phyloP scores from a whole-genome alignment of 257 asterid genomes.

The Capsicum chinense region DNA sequence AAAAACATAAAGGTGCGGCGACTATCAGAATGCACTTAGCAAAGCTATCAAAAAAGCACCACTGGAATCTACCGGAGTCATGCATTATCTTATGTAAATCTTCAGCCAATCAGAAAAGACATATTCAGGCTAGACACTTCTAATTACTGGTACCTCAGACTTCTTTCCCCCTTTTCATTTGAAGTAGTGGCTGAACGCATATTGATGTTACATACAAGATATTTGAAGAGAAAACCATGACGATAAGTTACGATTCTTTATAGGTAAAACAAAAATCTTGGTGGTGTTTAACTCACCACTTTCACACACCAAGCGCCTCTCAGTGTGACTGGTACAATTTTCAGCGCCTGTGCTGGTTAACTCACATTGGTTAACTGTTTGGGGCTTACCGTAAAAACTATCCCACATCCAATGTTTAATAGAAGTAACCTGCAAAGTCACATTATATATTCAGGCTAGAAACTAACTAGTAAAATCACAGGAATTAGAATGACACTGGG shows the following conservation, averaged over 20 bases:
- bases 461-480: neutral
- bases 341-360: conserved; percentile 41
- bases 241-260: neutral
- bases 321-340: conserved; percentile 44
- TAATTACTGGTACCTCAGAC: neutral
- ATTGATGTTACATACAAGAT: neutral
- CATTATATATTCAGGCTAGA: conserved; percentile 27
- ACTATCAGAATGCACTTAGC: neutral
- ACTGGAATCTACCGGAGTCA: neutral
- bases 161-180: neutral
- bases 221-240: neutral
- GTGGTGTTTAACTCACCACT: conserved; percentile 50
- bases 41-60: neutral
- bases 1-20: neutral
- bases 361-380: conserved; percentile 43
- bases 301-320: conserved; percentile 36
- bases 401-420: conserved; percentile 76
- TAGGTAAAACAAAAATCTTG: neutral
- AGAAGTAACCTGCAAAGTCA: conserved; percentile 65
- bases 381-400: conserved; percentile 65
- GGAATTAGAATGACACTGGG: neutral
- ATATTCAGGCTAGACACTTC: neutral
- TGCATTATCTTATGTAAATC: neutral
- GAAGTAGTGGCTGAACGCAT: conserved; percentile 6
- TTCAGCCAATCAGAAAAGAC: neutral